Evolutionary conservation across 2,329 filamentous ascomycete species (phyloP).

Genomic region (Neoascochyta sp.): DNA sequence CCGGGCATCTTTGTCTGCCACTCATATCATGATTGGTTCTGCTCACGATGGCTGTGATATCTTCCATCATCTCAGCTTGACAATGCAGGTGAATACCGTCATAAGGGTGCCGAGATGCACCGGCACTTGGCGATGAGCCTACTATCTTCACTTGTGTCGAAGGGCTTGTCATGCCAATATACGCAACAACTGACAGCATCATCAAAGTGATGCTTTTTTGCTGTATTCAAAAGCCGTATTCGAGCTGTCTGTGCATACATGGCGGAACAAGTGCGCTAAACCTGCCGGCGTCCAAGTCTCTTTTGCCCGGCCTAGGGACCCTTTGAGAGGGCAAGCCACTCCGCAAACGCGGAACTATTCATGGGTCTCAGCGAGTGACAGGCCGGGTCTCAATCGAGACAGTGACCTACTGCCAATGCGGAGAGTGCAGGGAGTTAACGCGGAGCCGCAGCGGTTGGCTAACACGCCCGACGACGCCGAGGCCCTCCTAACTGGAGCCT

Average conservation of each 20-base stretch:
- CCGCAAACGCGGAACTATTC: constrained; percentile 13
- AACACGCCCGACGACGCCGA: constrained; percentile 6
- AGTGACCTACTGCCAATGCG: constrained; percentile 13
- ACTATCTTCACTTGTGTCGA: no score
- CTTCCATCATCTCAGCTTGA: constrained; percentile 2
- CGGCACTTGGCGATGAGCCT: no score
- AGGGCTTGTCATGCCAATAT: no score
- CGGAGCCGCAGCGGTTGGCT: constrained; percentile 26
- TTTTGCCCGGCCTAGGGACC: no score
- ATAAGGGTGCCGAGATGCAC: no score
- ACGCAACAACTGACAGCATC: no score
- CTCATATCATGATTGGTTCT: constrained; percentile 3
- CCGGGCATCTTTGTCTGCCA: constrained; percentile 9
- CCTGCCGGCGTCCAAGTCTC: no score
- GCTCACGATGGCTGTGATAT: constrained; percentile 1
- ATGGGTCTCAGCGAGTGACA: constrained; percentile 7
- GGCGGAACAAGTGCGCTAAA: no score
- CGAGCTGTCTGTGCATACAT: no score
- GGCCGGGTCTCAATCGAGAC: constrained; percentile 4
- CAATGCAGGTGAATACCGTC: no score
- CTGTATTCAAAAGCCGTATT: no score
- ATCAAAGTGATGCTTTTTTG: no score
- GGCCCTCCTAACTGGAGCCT: constrained; percentile 12
- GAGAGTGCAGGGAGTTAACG: constrained; percentile 9
- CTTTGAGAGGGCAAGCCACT: constrained; percentile 8